phyloP scores from a whole-genome alignment of 352 stramenopile genomes.

The Phytophthora megakarya region DNA sequence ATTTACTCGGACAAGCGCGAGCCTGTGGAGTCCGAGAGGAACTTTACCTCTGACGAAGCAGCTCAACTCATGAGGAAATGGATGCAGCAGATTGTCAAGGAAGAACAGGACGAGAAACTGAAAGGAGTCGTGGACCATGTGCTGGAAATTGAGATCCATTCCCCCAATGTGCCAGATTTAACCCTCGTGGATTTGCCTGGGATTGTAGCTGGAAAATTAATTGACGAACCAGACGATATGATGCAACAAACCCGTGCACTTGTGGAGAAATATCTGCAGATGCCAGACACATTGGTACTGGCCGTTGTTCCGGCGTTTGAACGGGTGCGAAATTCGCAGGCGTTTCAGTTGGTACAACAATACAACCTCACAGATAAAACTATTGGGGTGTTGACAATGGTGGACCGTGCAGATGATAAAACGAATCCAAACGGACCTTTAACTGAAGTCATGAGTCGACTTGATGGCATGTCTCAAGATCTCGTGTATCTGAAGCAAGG shows the following conservation, averaged over 20 bases:
- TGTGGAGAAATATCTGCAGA: slow-evolving; percentile 42
- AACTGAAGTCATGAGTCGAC: slow-evolving; percentile 28
- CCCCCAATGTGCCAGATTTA: slow-evolving; percentile 43
- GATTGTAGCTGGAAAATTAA: slow-evolving; percentile 38
- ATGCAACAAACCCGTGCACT: slow-evolving; percentile 44
- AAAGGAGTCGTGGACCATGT: slow-evolving; percentile 45
- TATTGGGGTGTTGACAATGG: slow-evolving; percentile 53
- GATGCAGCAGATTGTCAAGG: slow-evolving; percentile 45
- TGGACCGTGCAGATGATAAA: slow-evolving; percentile 35
- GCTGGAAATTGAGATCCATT: slow-evolving; percentile 44
- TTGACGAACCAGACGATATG: slow-evolving; percentile 45
- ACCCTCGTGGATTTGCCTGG: slow-evolving; percentile 50
- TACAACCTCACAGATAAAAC: slow-evolving; percentile 40
- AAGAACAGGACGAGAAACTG: slow-evolving; percentile 12
- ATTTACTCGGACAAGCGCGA: slow-evolving; percentile 37
- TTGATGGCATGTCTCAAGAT: slow-evolving; percentile 37
- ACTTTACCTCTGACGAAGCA: slow-evolving; percentile 25
- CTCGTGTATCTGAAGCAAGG: slow-evolving; percentile 44
- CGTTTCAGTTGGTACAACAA: slow-evolving; percentile 52
- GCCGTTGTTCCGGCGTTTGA: slow-evolving; percentile 44
- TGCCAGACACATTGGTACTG: slow-evolving; percentile 46
- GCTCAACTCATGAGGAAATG: slow-evolving; percentile 33
- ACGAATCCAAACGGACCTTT: slow-evolving; percentile 33
- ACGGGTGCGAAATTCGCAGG: slow-evolving; percentile 45
- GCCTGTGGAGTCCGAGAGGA: slow-evolving; percentile 25